A percentile compares a stretch with the other conserved stretches of the same genome.
phyloP scores from a whole-genome alignment of 768 basidiomycete species.

The Baorangia bicolor region DNA sequence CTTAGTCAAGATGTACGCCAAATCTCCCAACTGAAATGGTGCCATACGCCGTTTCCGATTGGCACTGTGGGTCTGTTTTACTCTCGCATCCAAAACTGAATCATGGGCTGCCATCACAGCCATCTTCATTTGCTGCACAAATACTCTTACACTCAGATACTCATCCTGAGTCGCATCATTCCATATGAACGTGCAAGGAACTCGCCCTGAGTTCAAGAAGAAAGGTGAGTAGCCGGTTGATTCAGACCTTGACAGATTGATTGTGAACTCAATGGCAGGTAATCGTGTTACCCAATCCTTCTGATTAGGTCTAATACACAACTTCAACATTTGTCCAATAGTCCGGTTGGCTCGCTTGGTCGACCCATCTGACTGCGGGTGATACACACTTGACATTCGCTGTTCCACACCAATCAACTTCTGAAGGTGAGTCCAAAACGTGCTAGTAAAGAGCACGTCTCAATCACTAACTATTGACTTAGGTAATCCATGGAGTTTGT shows the following conservation, averaged over 20 bases:
- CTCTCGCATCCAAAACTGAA: slow-evolving; percentile 25
- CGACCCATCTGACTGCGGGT: slow-evolving; percentile 35
- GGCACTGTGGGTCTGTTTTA: slow-evolving; percentile 34
- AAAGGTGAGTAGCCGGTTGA: slow-evolving; percentile 22
- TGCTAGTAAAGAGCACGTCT: background rate
- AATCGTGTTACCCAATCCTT: slow-evolving; percentile 10
- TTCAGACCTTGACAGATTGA: slow-evolving; percentile 16
- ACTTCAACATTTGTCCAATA: slow-evolving; percentile 10
- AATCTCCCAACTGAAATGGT: background rate
- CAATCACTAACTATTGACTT: background rate
- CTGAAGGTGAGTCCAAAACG: background rate
- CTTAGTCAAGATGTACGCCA: background rate
- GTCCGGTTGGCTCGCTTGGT: slow-evolving; percentile 23
- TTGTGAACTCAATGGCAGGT: slow-evolving; percentile 20
- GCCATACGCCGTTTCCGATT: slow-evolving; percentile 19
- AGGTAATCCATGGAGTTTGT: background rate
- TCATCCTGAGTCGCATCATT: slow-evolving; percentile 2
- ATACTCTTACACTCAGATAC: slow-evolving; percentile 29
- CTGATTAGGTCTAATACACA: background rate
- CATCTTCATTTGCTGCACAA: slow-evolving; percentile 26
- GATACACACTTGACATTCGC: slow-evolving; percentile 25
- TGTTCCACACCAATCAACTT: background rate
- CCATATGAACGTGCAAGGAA: slow-evolving; percentile 22
- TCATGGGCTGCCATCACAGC: slow-evolving; percentile 36
- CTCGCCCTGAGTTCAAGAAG: slow-evolving; percentile 6